Percentiles rank a stretch among this genome's conserved stretches.
phyloP scores from a whole-genome alignment of 768 basidiomycete genomes.

The Tephrocybe sp. region DNA sequence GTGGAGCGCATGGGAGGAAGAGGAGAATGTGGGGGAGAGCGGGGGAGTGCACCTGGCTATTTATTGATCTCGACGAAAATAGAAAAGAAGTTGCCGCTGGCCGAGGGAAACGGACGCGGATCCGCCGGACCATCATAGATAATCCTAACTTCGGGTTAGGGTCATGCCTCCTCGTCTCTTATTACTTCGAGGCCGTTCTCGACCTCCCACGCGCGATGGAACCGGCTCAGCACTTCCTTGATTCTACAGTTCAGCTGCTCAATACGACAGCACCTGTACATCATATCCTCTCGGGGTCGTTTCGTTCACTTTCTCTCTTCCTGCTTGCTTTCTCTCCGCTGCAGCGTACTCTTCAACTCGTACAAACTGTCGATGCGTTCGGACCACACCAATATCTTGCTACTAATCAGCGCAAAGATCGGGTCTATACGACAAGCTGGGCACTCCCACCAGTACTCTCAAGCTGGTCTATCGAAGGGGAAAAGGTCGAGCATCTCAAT shows the following conservation, averaged over 20 bases:
- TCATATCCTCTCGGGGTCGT: constrained; percentile 49
- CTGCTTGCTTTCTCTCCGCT: constrained; percentile 48
- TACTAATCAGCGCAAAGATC: constrained; percentile 30
- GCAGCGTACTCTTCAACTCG: constrained; percentile 35
- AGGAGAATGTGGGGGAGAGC: background rate
- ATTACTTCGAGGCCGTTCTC: background rate
- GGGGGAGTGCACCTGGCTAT: background rate
- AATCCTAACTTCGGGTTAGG: constrained; percentile 19
- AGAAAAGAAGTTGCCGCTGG: background rate
- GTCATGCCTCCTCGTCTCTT: background rate
- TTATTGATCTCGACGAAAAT: background rate
- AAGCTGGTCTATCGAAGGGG: constrained; percentile 42
- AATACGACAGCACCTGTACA: constrained; percentile 18
- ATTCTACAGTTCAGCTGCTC: background rate
- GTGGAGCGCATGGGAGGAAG: background rate
- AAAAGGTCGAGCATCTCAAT: constrained; percentile 39
- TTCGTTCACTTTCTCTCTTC: constrained; percentile 50
- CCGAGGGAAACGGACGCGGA: constrained; percentile 18
- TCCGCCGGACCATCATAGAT: constrained; percentile 3
- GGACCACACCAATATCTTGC: constrained; percentile 56
- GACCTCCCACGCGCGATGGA: constrained; percentile 13
- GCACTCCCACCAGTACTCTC: constrained; percentile 44
- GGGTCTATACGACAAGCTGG: constrained; percentile 53
- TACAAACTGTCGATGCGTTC: constrained; percentile 42
- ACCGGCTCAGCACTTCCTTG: constrained; percentile 9